Evolutionary conservation across 1,284 basidiomycete species (phyloP).

Genomic region (Fomitopsis schrenkii): DNA sequence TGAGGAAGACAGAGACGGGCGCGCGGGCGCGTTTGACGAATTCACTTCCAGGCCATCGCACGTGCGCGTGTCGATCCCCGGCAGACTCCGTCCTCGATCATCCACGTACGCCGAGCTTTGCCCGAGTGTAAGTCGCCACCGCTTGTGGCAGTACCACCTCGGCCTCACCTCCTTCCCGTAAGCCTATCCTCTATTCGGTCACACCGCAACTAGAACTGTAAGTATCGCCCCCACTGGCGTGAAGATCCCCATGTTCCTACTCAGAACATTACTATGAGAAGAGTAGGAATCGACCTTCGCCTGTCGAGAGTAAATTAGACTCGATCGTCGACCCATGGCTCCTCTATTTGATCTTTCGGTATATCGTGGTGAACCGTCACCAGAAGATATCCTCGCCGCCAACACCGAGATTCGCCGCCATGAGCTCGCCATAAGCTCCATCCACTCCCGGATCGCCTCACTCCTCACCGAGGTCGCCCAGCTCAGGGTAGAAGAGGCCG

Average conservation of each 20-base stretch:
- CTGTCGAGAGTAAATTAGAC: no score
- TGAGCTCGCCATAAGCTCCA: conserved; percentile 33
- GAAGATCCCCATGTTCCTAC: no score
- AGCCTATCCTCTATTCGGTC: no score
- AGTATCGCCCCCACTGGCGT: no score
- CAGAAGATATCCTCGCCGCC: conserved; percentile 28
- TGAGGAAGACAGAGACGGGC: neutral
- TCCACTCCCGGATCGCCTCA: conserved; percentile 41
- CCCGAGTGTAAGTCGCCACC: neutral
- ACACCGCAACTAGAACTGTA: no score
- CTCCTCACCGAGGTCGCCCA: conserved; percentile 37
- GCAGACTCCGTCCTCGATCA: neutral
- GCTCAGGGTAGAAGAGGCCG: conserved; percentile 38
- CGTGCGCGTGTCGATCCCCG: neutral
- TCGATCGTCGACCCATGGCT: neutral
- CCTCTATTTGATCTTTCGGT: neutral
- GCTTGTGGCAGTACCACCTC: no score
- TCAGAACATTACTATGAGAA: no score
- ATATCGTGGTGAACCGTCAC: conserved; percentile 17
- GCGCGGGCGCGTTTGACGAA: neutral
- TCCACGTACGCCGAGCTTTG: neutral
- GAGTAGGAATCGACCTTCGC: no score
- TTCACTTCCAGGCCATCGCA: neutral
- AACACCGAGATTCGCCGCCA: conserved; percentile 34
- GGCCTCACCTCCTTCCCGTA: neutral